Base-by-base conservation (phyloP, 164 flowering plant species). In the Vitis rupestris region DNA sequence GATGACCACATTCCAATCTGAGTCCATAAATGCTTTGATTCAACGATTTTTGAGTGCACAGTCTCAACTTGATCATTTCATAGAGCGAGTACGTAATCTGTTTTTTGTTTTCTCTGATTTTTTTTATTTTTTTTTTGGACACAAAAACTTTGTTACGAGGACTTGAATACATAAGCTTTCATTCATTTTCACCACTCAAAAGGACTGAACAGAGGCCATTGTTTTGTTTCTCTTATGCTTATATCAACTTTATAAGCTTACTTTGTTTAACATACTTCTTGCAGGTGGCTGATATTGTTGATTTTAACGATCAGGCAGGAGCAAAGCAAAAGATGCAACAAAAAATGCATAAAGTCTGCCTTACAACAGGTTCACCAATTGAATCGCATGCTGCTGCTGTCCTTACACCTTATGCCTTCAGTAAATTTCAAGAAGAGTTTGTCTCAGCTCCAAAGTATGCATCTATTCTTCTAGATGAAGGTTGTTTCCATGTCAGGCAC, bases 331-430 rank as follows among this genome's bases (percentile, higher is more conserved):
- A 85, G 74, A 78, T 78, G 79, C 89, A 84, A 48, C 75, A 70
- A 47, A 91, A 82, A 69, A 52, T 75, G 37, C 83, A 80, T 48
- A 88, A 85, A 74, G 79, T 85, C 55, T 66, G 74, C 71, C 85
- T 89, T 29, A 88, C 86, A 84, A 86, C 92, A 1, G 93, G 93
- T 30, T 88, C 97, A 29, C 97, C 95, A 16, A 83, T 90, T 59
- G 97, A 92, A 75, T 85, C 89, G 4, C 90, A 92, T 79, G 95
- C 97, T 61, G 90, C 90, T 56, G 59, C 84, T 60, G 79, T 92
- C 68, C 85, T 92, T 54, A 90, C 94, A 61, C 92, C 97, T 23
- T 85, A 82, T 72, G 95, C 97, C 63, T 90, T 92, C 56, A 48
- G 77, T 57, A 85, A 85, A 72, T 80, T 92, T 19, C 93, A 92